phyloP scores from a whole-genome alignment of 371 early-diverging fungal species.

The Rhizopus sp. region DNA sequence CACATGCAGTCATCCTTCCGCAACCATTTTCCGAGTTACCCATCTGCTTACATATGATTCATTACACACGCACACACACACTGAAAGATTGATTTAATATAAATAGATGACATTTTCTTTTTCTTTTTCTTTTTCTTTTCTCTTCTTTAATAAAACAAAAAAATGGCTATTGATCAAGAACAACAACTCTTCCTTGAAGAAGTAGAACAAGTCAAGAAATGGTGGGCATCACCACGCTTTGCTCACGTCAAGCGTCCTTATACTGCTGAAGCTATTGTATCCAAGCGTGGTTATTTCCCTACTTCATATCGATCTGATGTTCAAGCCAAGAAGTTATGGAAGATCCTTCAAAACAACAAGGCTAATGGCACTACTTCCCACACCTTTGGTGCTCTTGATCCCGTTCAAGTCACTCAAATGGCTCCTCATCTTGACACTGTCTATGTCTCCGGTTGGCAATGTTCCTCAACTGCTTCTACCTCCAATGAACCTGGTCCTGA shows the following conservation, averaged over 20 bases:
- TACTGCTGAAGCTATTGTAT: conserved; percentile 87
- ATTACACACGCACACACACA: too few relatives aligned
- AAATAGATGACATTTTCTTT: conserved; percentile 7
- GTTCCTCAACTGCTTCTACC: conserved; percentile 95
- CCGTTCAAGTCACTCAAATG: conserved; percentile 96
- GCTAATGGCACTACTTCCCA: conserved; percentile 78
- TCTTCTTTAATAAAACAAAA: conserved; percentile 3
- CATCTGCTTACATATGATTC: too few relatives aligned
- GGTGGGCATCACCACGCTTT: conserved; percentile 92
- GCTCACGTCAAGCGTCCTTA: conserved; percentile 85
- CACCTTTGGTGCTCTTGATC: conserved; percentile 95
- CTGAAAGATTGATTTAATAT: conserved; percentile 1
- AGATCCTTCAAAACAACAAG: conserved; percentile 79
- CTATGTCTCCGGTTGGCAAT: conserved; percentile 98
- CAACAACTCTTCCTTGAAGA: conserved; percentile 73
- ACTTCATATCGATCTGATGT: conserved; percentile 79
- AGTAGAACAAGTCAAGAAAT: conserved; percentile 81
- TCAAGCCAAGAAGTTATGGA: conserved; percentile 95
- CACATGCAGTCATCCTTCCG: too few relatives aligned
- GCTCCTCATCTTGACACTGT: conserved; percentile 96
- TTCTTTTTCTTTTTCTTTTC: conserved; percentile 1
- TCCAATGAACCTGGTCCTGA: conserved; percentile 99
- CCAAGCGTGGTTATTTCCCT: conserved; percentile 86
- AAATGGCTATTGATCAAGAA: conserved; percentile 54
- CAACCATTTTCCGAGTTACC: too few relatives aligned